Base-by-base conservation (phyloP, 2,329 filamentous ascomycete species). In the Exophiala viscosa region DNA sequence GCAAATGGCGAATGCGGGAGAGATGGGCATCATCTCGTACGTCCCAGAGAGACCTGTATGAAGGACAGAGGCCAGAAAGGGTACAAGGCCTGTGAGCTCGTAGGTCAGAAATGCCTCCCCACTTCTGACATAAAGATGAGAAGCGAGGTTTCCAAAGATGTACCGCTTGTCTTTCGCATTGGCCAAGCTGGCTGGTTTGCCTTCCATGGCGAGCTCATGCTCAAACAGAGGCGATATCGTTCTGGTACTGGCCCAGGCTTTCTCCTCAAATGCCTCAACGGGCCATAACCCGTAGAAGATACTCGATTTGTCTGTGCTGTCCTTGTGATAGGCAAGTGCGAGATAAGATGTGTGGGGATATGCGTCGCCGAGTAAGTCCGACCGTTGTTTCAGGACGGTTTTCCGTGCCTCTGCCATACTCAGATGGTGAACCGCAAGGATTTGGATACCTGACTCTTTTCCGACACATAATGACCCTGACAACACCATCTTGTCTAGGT, bases 141-240 rank as follows among this genome's bases (percentile, higher is more conserved):
- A 55, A 28, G 49, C 58, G 17, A 17, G 45, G 8, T 44, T 23
- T 14, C 52, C 34, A 20, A 60, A 58, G n/a, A 35, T 38, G 32
- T 41, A 57, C 11, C 15, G 32, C 14, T 34, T 41, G 4, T 42
- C 35, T 13, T 53, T 57, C 15, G 38, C n/a, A 28, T n/a, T 44
- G 20, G 70, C 58, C 8, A 58, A 53, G 15, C 63, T 60, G 1
- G 64, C 45, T 18, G 51, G 32, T 11, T 42, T 34, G 11, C 18
- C 41, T 23, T 36, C 36, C 40, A 41, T 14, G 7, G 32, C 18
- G 8, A 65, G 61, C 38, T 58, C 62, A 50, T 70, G 68, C 28
- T 70, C 70, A 46, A 75, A 67, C 23, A 75, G 54, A 38, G 73
- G 57, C 50, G 71, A 52, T 33, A 74, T 65, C 2, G 70, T 68